Conservation (phyloP, 2,329 filamentous ascomycete species). For the Phaeosphaeria sp. region DNA sequence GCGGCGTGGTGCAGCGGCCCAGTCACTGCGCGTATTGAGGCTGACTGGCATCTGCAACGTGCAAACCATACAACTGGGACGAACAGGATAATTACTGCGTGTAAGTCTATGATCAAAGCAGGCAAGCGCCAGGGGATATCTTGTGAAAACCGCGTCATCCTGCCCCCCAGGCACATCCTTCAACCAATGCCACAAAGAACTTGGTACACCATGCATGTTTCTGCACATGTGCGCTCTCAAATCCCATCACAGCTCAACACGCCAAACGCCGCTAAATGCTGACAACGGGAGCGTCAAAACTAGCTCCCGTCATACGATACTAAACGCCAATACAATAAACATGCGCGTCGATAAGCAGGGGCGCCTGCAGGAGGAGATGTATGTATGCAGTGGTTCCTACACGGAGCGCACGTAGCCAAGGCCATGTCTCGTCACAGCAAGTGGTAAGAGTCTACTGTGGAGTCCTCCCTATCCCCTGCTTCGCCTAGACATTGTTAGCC, state of each 20-base stretch:
- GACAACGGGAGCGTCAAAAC: constrained; percentile 1
- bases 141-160: constrained; percentile 4
- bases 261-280: constrained; percentile 10
- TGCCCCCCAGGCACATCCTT: neutral
- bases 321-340: neutral
- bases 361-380: neutral
- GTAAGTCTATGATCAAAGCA: constrained; percentile 9
- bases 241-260: neutral
- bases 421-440: neutral
- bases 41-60: constrained; percentile 8
- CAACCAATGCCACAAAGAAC: neutral
- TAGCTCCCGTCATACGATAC: constrained; percentile 1
- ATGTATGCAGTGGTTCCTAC: neutral
- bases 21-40: neutral
- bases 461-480: constrained; percentile 46
- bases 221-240: constrained; percentile 1
- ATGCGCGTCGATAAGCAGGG: neutral
- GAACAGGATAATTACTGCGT: neutral
- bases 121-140: constrained; percentile 22
- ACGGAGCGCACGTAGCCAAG: neutral
- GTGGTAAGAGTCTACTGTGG: constrained; percentile 6
- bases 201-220: neutral
- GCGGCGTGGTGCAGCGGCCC: constrained; percentile 14
- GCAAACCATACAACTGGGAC: neutral
- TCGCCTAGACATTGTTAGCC: constrained; percentile 38